A percentile compares a stretch with the other conserved stretches of the same genome.
These are phyloP conservation scores for Chara braunii DNA, from an alignment of 139 green algal species.

Conservation along the genomic window DNA sequence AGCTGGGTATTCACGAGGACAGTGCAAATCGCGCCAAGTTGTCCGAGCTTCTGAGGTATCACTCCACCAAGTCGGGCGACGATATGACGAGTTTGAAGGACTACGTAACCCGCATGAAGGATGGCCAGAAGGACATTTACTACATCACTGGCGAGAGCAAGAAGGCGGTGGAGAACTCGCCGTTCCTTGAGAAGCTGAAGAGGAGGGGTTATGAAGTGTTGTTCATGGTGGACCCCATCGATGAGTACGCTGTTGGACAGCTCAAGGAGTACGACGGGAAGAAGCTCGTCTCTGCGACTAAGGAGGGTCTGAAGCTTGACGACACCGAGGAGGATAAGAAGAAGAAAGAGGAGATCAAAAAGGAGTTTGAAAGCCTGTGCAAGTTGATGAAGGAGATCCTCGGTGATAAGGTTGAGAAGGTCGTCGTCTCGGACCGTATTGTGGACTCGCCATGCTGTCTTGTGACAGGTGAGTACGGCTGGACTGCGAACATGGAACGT, in stretches of 20 bases:
- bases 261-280: constrained; percentile 98
- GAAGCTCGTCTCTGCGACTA: constrained; percentile 96
- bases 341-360: constrained; percentile 67
- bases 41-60: constrained; percentile 86
- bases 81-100: constrained; percentile 87
- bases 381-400: constrained; percentile 94
- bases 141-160: constrained; percentile 97
- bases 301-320: constrained; percentile 71
- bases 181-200: constrained; percentile 96
- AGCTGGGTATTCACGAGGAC: constrained; percentile 96
- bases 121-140: constrained; percentile 95
- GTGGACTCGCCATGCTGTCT: constrained; percentile 97
- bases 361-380: constrained; percentile 85
- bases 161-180: constrained; percentile 95
- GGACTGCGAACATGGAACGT: constrained; percentile 99
- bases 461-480: constrained; percentile 99
- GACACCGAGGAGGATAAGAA: constrained; percentile 89
- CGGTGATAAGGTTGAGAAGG: constrained; percentile 85
- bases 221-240: constrained; percentile 99
- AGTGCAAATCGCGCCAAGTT: constrained; percentile 92
- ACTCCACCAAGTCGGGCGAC: constrained; percentile 84
- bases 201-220: constrained; percentile 94
- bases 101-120: constrained; percentile 99
- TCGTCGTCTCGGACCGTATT: constrained; percentile 89
- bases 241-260: constrained; percentile 99